Evolutionary conservation across 768 basidiomycete species (phyloP).

Genomic region (Russula ochroleuca): DNA sequence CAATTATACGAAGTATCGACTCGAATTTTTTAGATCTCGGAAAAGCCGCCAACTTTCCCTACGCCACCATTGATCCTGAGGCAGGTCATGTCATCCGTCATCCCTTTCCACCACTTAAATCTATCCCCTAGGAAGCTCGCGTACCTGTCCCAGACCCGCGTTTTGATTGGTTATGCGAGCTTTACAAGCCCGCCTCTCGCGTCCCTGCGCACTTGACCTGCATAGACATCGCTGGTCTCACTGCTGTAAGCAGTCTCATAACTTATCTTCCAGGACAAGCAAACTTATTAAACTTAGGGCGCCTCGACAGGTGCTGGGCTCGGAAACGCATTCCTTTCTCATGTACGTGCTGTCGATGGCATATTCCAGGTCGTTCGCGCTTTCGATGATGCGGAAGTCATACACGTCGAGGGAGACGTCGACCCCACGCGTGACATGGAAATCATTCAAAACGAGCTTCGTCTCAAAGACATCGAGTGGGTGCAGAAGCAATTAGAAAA

Average conservation of each 20-base stretch:
- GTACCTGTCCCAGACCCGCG: constrained; percentile 92
- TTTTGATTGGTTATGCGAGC: constrained; percentile 89
- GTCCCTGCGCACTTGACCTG: constrained; percentile 95
- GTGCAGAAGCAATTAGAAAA: constrained; percentile 84
- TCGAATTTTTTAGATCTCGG: constrained; percentile 59
- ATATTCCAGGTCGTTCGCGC: constrained; percentile 98
- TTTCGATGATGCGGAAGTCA: constrained; percentile 99
- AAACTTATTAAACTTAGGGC: constrained; percentile 46
- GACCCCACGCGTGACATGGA: constrained; percentile 95
- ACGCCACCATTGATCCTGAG: constrained; percentile 90
- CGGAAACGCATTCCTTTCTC: constrained; percentile 95
- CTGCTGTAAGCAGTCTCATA: constrained; percentile 56
- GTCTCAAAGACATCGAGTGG: constrained; percentile 99
- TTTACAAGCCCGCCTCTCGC: constrained; percentile 83
- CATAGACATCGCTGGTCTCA: constrained; percentile 97
- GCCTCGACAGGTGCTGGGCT: constrained; percentile 98
- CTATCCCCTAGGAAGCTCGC: constrained; percentile 61
- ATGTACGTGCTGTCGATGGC: constrained; percentile 97
- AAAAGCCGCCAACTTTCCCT: constrained; percentile 97
- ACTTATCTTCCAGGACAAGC: constrained; percentile 8
- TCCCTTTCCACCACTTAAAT: neutral
- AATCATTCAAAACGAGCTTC: constrained; percentile 90
- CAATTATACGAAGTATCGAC: constrained; percentile 19
- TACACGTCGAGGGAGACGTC: constrained; percentile 98
- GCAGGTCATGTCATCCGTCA: constrained; percentile 28